Evolutionary conservation across 805 yeast genomes (phyloP).

Genomic region (Candida nitratophila): DNA sequence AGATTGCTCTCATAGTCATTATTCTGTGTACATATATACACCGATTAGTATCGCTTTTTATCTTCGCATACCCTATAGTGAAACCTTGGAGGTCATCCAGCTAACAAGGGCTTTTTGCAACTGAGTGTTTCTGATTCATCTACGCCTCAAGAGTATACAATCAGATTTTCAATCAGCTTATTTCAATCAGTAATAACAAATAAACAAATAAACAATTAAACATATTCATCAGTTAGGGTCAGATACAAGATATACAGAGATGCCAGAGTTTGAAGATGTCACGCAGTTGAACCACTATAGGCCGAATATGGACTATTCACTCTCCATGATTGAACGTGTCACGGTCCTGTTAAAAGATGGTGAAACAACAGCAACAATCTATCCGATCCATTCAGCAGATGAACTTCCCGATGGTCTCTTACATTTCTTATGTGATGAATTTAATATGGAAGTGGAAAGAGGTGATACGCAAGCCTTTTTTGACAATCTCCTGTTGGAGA

Average conservation of each 20-base stretch:
- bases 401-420: slow-evolving; percentile 73
- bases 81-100: too few species aligned
- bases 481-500: slow-evolving; percentile 67
- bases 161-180: too few species aligned
- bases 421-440: slow-evolving; percentile 83
- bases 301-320: slow-evolving; percentile 33
- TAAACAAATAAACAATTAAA: too few species aligned
- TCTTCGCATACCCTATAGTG: too few species aligned
- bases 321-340: slow-evolving; percentile 4
- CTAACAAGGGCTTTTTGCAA: too few species aligned
- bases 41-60: too few species aligned
- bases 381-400: slow-evolving; percentile 64
- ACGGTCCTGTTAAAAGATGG: slow-evolving; percentile 81
- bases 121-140: too few species aligned
- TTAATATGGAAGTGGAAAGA: slow-evolving; percentile 83
- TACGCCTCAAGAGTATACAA: too few species aligned
- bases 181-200: too few species aligned
- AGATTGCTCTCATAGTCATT: too few species aligned
- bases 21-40: too few species aligned
- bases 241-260: slow-evolving; percentile 7
- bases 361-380: slow-evolving; percentile 87
- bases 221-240: too few species aligned
- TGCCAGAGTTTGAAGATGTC: slow-evolving; percentile 47
- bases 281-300: slow-evolving; percentile 40
- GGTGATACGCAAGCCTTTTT: slow-evolving; percentile 87